Evolutionary conservation across 1,284 basidiomycete genomes (phyloP).

Genomic region (Moesziomyces parantarcticus): DNA sequence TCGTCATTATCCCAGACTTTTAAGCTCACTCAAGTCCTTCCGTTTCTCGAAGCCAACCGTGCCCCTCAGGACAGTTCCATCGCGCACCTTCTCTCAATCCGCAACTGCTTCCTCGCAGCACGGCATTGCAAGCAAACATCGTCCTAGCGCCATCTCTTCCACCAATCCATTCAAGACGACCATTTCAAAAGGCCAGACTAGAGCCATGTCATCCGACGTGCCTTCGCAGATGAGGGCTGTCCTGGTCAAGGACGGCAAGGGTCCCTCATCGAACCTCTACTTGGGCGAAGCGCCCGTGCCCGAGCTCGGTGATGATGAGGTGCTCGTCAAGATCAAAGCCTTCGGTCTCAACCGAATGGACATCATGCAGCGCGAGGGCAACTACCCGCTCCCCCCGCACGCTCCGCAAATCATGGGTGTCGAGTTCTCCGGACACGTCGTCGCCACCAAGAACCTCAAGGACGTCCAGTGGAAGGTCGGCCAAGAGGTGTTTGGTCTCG

Average conservation of each 20-base stretch:
- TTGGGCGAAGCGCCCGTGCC: conserved; percentile 77
- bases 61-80: neutral
- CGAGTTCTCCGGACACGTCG: conserved; percentile 77
- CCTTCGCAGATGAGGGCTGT: conserved; percentile 79
- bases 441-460: conserved; percentile 70
- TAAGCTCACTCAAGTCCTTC: conserved; percentile 1
- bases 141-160: neutral
- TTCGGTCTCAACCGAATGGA: conserved; percentile 67
- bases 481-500: conserved; percentile 87
- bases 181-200: neutral
- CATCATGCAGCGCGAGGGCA: conserved; percentile 64
- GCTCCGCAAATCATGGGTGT: conserved; percentile 85
- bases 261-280: conserved; percentile 81
- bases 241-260: conserved; percentile 81
- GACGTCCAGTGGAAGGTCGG: conserved; percentile 72
- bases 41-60: neutral
- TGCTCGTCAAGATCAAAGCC: conserved; percentile 73
- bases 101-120: neutral
- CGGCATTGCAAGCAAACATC: neutral
- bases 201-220: conserved; percentile 30
- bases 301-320: conserved; percentile 72
- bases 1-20: neutral
- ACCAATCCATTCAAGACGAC: neutral
- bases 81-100: conserved; percentile 9
- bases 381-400: conserved; percentile 78